Evolutionary conservation across 768 basidiomycete genomes (phyloP).

Genomic region (Mycena olivaceomarginata): DNA sequence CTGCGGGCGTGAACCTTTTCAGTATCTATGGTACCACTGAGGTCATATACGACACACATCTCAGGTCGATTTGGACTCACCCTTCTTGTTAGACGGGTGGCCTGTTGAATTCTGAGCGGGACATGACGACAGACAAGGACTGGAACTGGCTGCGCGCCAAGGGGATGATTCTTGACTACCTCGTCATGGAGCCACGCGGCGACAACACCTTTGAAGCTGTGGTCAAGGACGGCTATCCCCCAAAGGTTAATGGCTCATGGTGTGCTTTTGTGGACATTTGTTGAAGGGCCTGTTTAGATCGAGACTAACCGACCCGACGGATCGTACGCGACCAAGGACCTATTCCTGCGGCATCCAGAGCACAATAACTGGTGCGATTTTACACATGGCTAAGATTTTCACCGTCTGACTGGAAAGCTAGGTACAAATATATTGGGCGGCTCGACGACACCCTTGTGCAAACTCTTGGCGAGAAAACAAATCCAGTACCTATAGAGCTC

Average conservation of each 20-base stretch:
- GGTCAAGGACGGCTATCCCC: conserved; percentile 70
- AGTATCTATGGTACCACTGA: conserved; percentile 70
- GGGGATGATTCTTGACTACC: conserved; percentile 55
- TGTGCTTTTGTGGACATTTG: not conserved
- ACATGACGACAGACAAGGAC: conserved; percentile 69
- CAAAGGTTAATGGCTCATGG: conserved; percentile 57
- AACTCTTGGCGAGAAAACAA: conserved; percentile 72
- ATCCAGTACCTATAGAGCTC: conserved; percentile 73
- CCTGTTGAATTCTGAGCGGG: conserved; percentile 68
- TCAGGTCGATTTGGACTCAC: not conserved
- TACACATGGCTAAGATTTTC: not conserved
- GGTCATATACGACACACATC: conserved; percentile 33
- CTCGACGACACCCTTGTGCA: conserved; percentile 73
- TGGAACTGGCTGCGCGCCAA: conserved; percentile 72
- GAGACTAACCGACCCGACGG: conserved; percentile 68
- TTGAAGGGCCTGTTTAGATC: conserved; percentile 44
- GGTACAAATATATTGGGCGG: conserved; percentile 71
- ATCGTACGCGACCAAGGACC: conserved; percentile 74
- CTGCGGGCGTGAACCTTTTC: conserved; percentile 68
- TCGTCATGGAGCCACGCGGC: conserved; percentile 66
- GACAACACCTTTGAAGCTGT: conserved; percentile 66
- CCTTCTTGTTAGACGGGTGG: conserved; percentile 54
- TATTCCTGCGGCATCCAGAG: conserved; percentile 68
- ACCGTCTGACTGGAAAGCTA: not conserved
- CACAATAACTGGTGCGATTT: conserved; percentile 44